Base-by-base conservation (phyloP, 257 asterid genomes). In the Nicotiana sylvestris region DNA sequence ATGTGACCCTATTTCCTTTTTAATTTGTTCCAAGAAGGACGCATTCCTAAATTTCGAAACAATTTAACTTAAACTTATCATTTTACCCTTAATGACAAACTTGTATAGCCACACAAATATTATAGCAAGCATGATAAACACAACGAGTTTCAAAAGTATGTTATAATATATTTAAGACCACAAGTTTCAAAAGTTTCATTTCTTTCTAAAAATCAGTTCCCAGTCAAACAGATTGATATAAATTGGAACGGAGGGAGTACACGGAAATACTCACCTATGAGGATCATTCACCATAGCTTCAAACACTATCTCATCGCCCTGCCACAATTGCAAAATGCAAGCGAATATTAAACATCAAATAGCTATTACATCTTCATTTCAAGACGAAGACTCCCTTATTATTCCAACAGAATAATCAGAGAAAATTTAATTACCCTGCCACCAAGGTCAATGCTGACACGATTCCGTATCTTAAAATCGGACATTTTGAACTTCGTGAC, bases 261-360 rank as follows among this genome's bases (percentile, higher is more conserved):
- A 68, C 78, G 83, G 32, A 69, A 32, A 89, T 77, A 86, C 89
- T 66, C 35, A 91, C 99, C 98, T 96, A 78, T 88, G 83, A 85
- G 91, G 43, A 77, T 96, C 97, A 81, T 89, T 94, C 76, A 94
- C 93, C 25, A 93, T 90, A 66, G 97, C 99, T 89, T 96, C 98
- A 81, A 85, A 92, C 57, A 96, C 95, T 9, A 92, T 83, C 90
- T 96, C 99, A 82, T 90, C 97, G 7, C 88, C 92, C 99, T 96
- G 90, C 85, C 84, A 84, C 77, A 46, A 84, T 37, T 69, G 66
- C 72, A 76, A 37, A 56, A 62, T 15, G 21, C 15, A 62, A 58
- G 8, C 61, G 18, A 27, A 79, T 4, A 79, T 12, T 62, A 21
- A 27, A 53, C 27, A 37, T 62, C 49, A 61, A 79, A n/a, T 55